Evolutionary conservation across 176 grass and related monocot species (phyloP), one percentile per base, ranked within the genome.

Genomic region (Musa troglodytarum): DNA sequence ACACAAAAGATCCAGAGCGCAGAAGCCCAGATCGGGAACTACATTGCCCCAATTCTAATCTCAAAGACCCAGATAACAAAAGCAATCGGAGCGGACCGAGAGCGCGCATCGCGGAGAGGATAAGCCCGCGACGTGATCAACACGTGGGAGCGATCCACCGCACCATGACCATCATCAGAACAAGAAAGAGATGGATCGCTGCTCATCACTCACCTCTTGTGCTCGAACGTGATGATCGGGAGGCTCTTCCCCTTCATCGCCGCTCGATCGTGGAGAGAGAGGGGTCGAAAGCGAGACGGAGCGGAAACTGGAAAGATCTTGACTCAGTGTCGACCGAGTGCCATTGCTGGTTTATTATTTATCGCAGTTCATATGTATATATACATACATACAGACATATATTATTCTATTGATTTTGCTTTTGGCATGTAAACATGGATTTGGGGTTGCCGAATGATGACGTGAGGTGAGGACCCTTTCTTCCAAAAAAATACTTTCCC

Each of bases 161-260:
- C 23, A 17, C 12, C 20, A 12, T 13, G 12, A 1, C 52, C 72
- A 57, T 13, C 22, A 29, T 12, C 23, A 54, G 54, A 66, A 65
- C 68, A 69, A 64, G 56, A 49, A 70, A 22, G 22, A 16, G 52
- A 74, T 25, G 22, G 26, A 79, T 69, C 52, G 52, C 25, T 57
- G 22, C 10, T 23, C 71, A 11, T 16, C 54, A 49, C 78, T 63
- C 57, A 80, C 78, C 78, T 72, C 58, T 80, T 80, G 49, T 80
- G 78, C 78, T 80, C 78, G 78, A 80, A 80, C 21, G 78, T 73
- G 78, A 80, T 80, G 49, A 80, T 59, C 20, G 78, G 78, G 26
- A 64, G 69, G 69, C 78, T 73, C 50, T 80, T 80, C n/a, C 69
- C 69, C 78, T 80, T 80, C 78, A 80, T 80, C 68, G 71, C 69